A percentile compares a stretch with the other conserved stretches of the same genome.
Evolutionary conservation across 2,329 filamentous ascomycete species (phyloP).

Genomic region (Parastagonospora avenae): DNA sequence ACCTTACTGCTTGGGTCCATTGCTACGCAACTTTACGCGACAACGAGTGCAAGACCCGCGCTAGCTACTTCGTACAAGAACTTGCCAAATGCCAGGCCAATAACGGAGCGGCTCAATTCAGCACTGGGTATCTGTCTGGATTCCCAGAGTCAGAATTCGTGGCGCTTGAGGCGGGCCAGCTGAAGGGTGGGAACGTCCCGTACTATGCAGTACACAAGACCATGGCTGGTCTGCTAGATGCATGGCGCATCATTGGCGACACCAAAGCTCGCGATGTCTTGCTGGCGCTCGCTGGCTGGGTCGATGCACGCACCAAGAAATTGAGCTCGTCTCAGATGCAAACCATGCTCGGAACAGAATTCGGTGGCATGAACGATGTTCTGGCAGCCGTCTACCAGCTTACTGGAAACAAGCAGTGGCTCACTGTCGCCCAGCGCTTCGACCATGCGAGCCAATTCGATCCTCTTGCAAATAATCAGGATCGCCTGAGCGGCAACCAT

Average conservation of each 20-base stretch:
- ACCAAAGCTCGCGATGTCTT: slow-evolving; percentile 52
- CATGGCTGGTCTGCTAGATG: slow-evolving; percentile 58
- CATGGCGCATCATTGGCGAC: slow-evolving; percentile 54
- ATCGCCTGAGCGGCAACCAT: slow-evolving; percentile 55
- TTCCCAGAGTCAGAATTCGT: slow-evolving; percentile 60
- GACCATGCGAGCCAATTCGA: slow-evolving; percentile 57
- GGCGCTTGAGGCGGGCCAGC: slow-evolving; percentile 50
- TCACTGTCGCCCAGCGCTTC: slow-evolving; percentile 56
- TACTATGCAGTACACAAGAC: slow-evolving; percentile 63
- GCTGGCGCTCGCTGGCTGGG: slow-evolving; percentile 55
- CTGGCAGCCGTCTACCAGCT: slow-evolving; percentile 56
- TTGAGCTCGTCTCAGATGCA: slow-evolving; percentile 56
- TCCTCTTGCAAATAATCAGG: slow-evolving; percentile 53
- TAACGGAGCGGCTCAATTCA: slow-evolving; percentile 53
- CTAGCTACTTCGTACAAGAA: slow-evolving; percentile 53
- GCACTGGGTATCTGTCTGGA: slow-evolving; percentile 55
- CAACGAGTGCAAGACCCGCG: slow-evolving; percentile 52
- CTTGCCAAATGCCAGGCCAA: slow-evolving; percentile 59
- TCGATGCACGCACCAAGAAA: slow-evolving; percentile 53
- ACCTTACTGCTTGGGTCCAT: slow-evolving; percentile 57
- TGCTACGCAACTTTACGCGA: slow-evolving; percentile 55
- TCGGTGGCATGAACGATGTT: slow-evolving; percentile 61
- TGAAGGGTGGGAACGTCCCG: slow-evolving; percentile 58
- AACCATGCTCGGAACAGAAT: slow-evolving; percentile 55
- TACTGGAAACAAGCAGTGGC: slow-evolving; percentile 54